phyloP scores from a whole-genome alignment of 164 flowering plant genomes.

The Protea cynaroides region DNA sequence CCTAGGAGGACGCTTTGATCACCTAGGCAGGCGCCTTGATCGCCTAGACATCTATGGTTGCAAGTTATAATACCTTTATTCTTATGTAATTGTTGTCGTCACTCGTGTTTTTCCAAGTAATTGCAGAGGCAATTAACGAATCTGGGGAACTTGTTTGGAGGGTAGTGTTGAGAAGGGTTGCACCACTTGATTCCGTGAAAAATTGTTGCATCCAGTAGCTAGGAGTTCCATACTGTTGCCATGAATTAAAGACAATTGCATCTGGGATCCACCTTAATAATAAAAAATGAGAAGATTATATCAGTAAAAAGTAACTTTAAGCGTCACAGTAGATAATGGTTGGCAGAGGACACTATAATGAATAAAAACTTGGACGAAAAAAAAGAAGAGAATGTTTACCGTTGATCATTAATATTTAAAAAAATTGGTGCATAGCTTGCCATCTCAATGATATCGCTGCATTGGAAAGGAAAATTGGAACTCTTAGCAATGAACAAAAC shows the following conservation, averaged over 20 bases:
- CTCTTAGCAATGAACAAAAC: neutral
- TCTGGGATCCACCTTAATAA: slow-evolving; percentile 79
- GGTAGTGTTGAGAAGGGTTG: slow-evolving; percentile 49
- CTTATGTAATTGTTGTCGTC: slow-evolving; percentile 36
- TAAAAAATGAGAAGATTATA: slow-evolving; percentile 1
- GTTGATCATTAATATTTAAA: slow-evolving; percentile 64
- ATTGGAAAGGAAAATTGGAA: slow-evolving; percentile 14
- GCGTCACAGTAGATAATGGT: neutral
- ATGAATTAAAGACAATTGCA: slow-evolving; percentile 83
- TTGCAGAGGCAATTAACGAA: slow-evolving; percentile 69
- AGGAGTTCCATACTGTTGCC: slow-evolving; percentile 74
- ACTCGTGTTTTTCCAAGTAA: slow-evolving; percentile 41
- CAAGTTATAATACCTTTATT: slow-evolving; percentile 49
- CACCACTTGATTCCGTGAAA: slow-evolving; percentile 79
- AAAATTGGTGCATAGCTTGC: slow-evolving; percentile 98
- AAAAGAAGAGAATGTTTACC: slow-evolving; percentile 33
- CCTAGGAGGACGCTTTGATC: too few species aligned
- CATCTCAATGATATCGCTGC: slow-evolving; percentile 85
- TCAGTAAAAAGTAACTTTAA: neutral
- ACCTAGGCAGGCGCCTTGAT: too few species aligned
- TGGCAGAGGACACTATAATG: neutral
- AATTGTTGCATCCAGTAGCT: slow-evolving; percentile 86
- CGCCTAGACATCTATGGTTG: too few species aligned
- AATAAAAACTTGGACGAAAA: neutral
- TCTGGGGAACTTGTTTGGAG: slow-evolving; percentile 38